These are phyloP conservation scores for Neurospora sp. DNA, from an alignment of 2,329 filamentous ascomycete species.

Conservation along the genomic window DNA sequence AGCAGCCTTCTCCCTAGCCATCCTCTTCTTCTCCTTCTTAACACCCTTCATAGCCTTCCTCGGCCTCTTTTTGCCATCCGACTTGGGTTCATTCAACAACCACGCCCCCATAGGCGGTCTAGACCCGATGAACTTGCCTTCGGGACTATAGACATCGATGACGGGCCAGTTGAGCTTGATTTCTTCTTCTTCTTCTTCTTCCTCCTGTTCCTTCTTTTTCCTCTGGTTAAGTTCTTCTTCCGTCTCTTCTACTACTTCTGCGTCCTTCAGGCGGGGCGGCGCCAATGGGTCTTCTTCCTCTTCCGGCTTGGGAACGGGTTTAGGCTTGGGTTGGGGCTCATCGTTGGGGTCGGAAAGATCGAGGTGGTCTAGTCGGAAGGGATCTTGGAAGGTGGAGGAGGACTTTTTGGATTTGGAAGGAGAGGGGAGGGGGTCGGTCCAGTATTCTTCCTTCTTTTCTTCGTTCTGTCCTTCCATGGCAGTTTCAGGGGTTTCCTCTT, in stretches of 20 bases:
- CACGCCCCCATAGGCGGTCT: constrained; percentile 64
- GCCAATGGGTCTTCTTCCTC: background rate
- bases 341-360: constrained; percentile 18
- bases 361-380: constrained; percentile 16
- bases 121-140: constrained; percentile 66
- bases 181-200: constrained; percentile 10
- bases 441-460: background rate
- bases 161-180: constrained; percentile 47
- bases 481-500: constrained; percentile 5
- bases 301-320: background rate
- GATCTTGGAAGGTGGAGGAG: background rate
- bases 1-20: background rate
- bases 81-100: constrained; percentile 47
- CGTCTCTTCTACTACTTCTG: constrained; percentile 8
- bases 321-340: background rate
- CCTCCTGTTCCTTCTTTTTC: background rate
- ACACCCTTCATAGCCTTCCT: constrained; percentile 59
- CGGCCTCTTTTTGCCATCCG: constrained; percentile 46
- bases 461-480: constrained; percentile 5
- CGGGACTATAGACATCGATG: constrained; percentile 76
- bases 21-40: constrained; percentile 40
- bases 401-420: background rate
- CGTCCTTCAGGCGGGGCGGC: background rate
- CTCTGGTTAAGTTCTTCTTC: constrained; percentile 14
- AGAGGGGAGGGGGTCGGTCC: background rate